A percentile compares a stretch with the other conserved stretches of the same genome.
Evolutionary conservation across 2,329 filamentous ascomycete species (phyloP).

Genomic region (Diplodia seriata): DNA sequence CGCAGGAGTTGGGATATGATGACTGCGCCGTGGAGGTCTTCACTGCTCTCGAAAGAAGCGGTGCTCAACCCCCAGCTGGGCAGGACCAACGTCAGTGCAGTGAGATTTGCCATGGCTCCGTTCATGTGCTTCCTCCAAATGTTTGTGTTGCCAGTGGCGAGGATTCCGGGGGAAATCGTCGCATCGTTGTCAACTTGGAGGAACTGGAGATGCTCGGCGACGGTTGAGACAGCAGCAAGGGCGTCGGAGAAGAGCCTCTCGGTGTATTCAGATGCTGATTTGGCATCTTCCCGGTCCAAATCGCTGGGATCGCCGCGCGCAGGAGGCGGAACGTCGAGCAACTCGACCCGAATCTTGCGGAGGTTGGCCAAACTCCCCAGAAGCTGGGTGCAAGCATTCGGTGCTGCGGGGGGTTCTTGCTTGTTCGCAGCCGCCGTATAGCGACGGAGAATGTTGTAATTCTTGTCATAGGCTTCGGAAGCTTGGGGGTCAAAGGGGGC

Average conservation of each 20-base stretch:
- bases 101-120: background rate
- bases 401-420: no score
- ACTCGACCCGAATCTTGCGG: background rate
- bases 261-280: background rate
- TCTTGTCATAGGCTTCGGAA: background rate
- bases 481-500: background rate
- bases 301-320: no score
- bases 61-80: background rate
- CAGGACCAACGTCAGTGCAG: background rate
- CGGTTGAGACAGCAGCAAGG: background rate
- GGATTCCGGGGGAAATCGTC: background rate
- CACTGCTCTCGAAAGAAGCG: background rate
- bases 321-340: background rate
- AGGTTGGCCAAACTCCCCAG: background rate
- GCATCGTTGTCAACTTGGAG: background rate
- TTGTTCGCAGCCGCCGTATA: no score
- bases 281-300: background rate
- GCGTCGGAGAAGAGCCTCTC: background rate
- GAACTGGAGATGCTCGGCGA: background rate
- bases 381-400: no score
- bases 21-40: background rate
- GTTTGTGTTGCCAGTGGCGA: background rate
- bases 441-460: no score
- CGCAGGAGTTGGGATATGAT: background rate
- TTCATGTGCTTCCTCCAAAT: background rate